These are phyloP conservation scores for Fusarium anthophilum DNA, from an alignment of 2,329 filamentous ascomycete species.

Conservation along the genomic window DNA sequence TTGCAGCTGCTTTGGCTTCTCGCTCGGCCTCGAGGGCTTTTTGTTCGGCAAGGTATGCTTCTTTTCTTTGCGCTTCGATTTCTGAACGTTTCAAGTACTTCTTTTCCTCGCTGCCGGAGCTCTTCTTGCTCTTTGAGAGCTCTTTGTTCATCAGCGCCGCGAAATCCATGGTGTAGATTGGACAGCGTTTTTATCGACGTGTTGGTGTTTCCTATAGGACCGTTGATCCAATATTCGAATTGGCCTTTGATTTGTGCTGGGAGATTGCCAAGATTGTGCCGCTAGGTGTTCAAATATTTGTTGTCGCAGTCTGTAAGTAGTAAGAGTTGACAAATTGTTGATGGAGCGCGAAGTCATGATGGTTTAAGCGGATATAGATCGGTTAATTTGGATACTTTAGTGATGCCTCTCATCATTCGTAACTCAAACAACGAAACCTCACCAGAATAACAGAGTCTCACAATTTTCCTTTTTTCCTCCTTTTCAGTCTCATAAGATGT, in stretches of 20 bases:
- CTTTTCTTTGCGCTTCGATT: constrained; percentile 81
- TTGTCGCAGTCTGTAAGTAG: constrained; percentile 22
- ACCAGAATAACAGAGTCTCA: not conserved
- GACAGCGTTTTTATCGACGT: not conserved
- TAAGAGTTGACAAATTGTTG: not conserved
- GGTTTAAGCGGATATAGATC: constrained; percentile 38
- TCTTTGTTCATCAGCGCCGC: constrained; percentile 92
- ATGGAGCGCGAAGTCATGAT: constrained; percentile 19
- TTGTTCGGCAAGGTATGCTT: constrained; percentile 85
- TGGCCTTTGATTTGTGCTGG: not conserved
- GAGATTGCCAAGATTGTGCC: not conserved
- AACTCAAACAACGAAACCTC: not conserved
- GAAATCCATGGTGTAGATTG: constrained; percentile 80
- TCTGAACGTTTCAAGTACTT: constrained; percentile 91
- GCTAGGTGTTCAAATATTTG: not conserved
- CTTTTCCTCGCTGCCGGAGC: constrained; percentile 57
- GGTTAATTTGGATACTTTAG: constrained; percentile 25
- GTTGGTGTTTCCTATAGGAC: not conserved
- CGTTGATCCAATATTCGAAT: not conserved
- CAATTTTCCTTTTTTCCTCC: not conserved
- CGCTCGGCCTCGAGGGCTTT: constrained; percentile 76
- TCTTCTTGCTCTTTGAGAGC: constrained; percentile 80
- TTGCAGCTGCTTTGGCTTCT: constrained; percentile 74
- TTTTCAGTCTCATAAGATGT: constrained; percentile 6
- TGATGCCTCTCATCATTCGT: constrained; percentile 4